A percentile compares a stretch with the other conserved stretches of the same genome.
These are phyloP conservation scores for Phoma sp. DNA, from an alignment of 2,329 filamentous ascomycete genomes.

Conservation along the genomic window DNA sequence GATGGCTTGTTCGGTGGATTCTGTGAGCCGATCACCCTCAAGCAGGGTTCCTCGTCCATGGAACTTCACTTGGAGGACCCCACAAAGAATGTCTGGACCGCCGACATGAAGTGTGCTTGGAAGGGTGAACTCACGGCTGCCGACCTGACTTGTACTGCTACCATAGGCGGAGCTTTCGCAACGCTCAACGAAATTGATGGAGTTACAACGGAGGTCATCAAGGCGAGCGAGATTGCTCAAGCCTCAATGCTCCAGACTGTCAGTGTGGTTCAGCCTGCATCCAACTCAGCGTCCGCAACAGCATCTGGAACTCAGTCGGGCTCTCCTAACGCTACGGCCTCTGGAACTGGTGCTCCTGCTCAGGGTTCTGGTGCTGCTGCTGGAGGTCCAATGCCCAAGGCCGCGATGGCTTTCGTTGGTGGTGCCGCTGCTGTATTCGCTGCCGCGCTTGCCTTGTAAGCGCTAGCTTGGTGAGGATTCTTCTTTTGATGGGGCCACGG, in stretches of 20 bases:
- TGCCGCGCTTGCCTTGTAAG: slow-evolving; percentile 35
- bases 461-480: slow-evolving; percentile 8
- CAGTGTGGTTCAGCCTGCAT: slow-evolving; percentile 23
- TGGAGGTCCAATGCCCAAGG: slow-evolving; percentile 26
- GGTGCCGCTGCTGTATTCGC: slow-evolving; percentile 33
- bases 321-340: slow-evolving; percentile 10
- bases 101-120: slow-evolving; percentile 33
- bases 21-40: slow-evolving; percentile 34
- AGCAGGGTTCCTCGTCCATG: slow-evolving; percentile 32
- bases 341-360: slow-evolving; percentile 19
- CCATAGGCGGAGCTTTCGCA: slow-evolving; percentile 19
- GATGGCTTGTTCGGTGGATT: slow-evolving; percentile 7
- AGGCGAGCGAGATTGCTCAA: slow-evolving; percentile 18
- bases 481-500: slow-evolving; percentile 6
- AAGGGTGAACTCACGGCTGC: slow-evolving; percentile 29
- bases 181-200: background rate
- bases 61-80: slow-evolving; percentile 33
- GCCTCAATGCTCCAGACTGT: slow-evolving; percentile 12
- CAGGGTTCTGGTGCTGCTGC: slow-evolving; percentile 29
- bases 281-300: slow-evolving; percentile 15
- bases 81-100: slow-evolving; percentile 24
- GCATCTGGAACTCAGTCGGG: slow-evolving; percentile 11
- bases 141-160: slow-evolving; percentile 31
- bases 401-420: slow-evolving; percentile 30
- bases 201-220: background rate